Conservation (phyloP, 306 rosid species). For the Corylus americana region DNA sequence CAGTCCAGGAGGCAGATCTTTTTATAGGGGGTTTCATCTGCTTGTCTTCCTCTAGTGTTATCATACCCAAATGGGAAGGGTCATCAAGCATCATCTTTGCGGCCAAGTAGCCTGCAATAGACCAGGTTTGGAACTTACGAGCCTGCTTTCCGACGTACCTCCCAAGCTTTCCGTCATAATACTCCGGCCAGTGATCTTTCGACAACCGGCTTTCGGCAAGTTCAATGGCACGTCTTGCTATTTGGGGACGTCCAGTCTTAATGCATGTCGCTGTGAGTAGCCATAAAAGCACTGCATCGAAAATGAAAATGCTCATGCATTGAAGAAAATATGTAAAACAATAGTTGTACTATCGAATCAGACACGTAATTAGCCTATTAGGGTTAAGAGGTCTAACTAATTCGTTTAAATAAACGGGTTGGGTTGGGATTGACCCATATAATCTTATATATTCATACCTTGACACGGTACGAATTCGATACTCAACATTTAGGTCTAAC, state of each 20-base stretch:
- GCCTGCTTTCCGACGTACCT: slow-evolving; percentile 37
- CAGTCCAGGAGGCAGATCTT: slow-evolving; percentile 41
- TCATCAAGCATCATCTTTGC: slow-evolving; percentile 47
- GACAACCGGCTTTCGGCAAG: slow-evolving; percentile 35
- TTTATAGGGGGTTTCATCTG: slow-evolving; percentile 26
- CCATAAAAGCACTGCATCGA: slow-evolving; percentile 37
- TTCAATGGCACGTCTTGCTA: slow-evolving; percentile 37
- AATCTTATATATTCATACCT: too few species aligned
- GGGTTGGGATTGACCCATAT: too few species aligned
- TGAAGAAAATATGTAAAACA: too few species aligned
- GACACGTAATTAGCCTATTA: too few species aligned
- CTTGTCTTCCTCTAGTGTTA: slow-evolving; percentile 34
- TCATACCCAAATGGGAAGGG: slow-evolving; percentile 44
- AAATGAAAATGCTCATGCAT: neutral
- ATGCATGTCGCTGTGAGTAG: slow-evolving; percentile 39
- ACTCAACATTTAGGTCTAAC: too few species aligned
- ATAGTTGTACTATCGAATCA: too few species aligned
- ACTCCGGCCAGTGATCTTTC: slow-evolving; percentile 44
- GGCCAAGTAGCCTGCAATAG: slow-evolving; percentile 42
- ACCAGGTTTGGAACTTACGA: slow-evolving; percentile 39
- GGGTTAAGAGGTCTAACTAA: too few species aligned
- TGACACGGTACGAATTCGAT: too few species aligned
- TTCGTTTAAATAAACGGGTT: too few species aligned
- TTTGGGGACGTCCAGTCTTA: slow-evolving; percentile 38
- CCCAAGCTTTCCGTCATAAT: slow-evolving; percentile 40